phyloP scores from a whole-genome alignment of 305 asterid species.

The Fraxinus baroniana region DNA sequence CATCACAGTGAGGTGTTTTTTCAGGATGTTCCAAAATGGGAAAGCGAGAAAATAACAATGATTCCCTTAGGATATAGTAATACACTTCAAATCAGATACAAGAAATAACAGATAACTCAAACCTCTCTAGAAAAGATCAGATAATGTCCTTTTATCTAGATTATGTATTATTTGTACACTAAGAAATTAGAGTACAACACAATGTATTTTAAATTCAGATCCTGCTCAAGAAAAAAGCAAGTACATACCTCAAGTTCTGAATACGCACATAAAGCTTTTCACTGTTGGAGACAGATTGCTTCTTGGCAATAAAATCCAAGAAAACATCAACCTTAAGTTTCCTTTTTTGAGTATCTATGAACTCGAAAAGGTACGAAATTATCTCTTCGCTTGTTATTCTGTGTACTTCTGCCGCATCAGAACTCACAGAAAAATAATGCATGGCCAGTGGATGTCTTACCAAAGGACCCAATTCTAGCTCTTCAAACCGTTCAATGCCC shows the following conservation, averaged over 20 bases:
- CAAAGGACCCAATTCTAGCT: conserved; percentile 92
- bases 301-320: conserved; percentile 65
- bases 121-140: not conserved
- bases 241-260: conserved; percentile 75
- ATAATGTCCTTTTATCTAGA: not conserved
- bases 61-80: not conserved
- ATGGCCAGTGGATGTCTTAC: conserved; percentile 69
- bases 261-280: conserved; percentile 78
- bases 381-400: conserved; percentile 69
- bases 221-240: conserved; percentile 15
- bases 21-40: not conserved
- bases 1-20: conserved; percentile 6
- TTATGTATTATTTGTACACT: not conserved
- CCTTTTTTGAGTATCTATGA: conserved; percentile 44
- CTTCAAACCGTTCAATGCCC: conserved; percentile 70
- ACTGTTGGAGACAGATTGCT: conserved; percentile 52
- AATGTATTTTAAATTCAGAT: not conserved
- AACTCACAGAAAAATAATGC: conserved; percentile 67
- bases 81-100: not conserved
- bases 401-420: conserved; percentile 54
- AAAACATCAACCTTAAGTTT: conserved; percentile 48
- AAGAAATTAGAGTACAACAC: conserved; percentile 3
- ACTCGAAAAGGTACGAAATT: conserved; percentile 61
- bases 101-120: conserved; percentile 3
- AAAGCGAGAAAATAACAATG: not conserved